Conservation (phyloP, 306 rosid species). For the Casuarina equisetifolia region DNA sequence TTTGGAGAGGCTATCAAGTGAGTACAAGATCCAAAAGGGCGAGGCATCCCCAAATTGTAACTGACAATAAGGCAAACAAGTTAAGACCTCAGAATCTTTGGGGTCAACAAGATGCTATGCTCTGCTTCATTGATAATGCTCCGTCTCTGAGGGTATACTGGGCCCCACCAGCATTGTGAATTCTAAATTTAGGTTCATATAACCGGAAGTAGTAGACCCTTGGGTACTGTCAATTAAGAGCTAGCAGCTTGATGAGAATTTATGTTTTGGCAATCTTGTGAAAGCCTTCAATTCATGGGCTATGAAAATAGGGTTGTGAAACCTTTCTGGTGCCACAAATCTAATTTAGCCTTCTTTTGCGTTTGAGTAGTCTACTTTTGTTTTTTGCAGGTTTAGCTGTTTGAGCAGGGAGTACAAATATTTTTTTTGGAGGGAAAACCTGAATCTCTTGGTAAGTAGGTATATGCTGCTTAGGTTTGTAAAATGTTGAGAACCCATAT, state of each 20-base stretch:
- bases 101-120: neutral
- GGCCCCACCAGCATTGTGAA: neutral
- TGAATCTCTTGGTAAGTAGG: constrained; percentile 57
- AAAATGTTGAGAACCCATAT: constrained; percentile 17
- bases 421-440: constrained; percentile 81
- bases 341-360: constrained; percentile 3
- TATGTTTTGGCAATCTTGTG: neutral
- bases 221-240: neutral
- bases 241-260: neutral
- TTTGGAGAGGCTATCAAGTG: neutral
- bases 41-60: neutral
- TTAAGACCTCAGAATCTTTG: neutral
- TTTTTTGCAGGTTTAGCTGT: constrained; percentile 80
- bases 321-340: neutral
- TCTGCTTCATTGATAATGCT: neutral
- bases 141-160: neutral
- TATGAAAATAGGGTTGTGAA: neutral
- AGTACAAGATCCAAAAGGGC: neutral
- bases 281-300: neutral
- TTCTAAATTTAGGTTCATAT: neutral
- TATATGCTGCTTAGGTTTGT: constrained; percentile 20
- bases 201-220: neutral
- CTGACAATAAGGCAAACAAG: neutral
- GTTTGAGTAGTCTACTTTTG: constrained; percentile 29
- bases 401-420: constrained; percentile 83